Base-by-base conservation (phyloP, 2,329 filamentous ascomycete genomes). In the Fusarium keratoplasticum region DNA sequence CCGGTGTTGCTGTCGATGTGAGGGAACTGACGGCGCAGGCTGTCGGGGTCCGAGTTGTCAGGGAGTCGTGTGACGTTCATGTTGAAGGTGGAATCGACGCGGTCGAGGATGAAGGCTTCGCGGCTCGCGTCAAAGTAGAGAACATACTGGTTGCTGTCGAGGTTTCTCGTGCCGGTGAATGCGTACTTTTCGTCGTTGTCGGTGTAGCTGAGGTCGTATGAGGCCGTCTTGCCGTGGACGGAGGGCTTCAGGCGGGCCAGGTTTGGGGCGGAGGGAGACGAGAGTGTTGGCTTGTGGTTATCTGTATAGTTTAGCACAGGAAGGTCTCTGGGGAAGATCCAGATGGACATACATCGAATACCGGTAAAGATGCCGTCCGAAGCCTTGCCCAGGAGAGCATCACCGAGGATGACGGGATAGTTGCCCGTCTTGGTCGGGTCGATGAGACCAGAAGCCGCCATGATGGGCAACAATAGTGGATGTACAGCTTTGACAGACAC, bases 41-140 rank as follows among this genome's bases (percentile, higher is more conserved):
- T 90, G 33, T 89, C 88, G 62, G 87, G 83, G 74, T 94, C 90
- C 63, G 87, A 85, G 77, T 92, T 92, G 73, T 87, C 89, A 3
- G 93, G 94, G 16, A 91, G 91, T 64, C 88, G 90, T 61, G 89
- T 91, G 63, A 98, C 84, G 82, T 98, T 98, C 92, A 98, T 95
- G 78, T 94, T 92, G 83, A 97, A 93, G 42, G 92, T 91, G n/a
- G 92, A 93, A 80, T 94, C 90, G 64, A 98, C 86, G 61, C 91
- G 91, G 84, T 98, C 95, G 64, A 98, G 88, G 31, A 96, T 91
- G 75, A 96, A 96, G 65, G 89, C 92, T 78, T 96, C 91, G 61
- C 90, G 91, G 20, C 87, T 85, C 10, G 92, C 87, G 81, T 97
- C 94, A 79, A 96, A 96, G 67, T 96, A 89, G 61, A 97, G 88